Evolutionary conservation across 1,284 basidiomycete species (phyloP), one percentile per base, ranked within the genome.

Genomic region (Fomitopsis betulina): DNA sequence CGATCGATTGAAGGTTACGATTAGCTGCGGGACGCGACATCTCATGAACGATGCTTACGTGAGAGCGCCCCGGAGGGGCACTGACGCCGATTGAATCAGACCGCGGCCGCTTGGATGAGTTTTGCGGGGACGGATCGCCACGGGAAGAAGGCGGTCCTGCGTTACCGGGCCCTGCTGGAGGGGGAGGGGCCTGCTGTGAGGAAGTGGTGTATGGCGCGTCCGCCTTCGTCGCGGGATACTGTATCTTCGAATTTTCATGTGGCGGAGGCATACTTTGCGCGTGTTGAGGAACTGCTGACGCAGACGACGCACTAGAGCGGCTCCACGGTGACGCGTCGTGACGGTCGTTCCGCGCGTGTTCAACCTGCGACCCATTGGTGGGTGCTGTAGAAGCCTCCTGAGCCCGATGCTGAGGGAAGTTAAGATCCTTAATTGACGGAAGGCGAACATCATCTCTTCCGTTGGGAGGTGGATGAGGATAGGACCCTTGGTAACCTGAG

Each of bases 391-490:
- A 55, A 27, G 66, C 67, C 40, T 76, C 72, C 54, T 73, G 72
- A 27, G 62, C 54, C 27, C 70, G 71, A 2, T 68, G 74, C 7
- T 72, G 68, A 21, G 63, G 66, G 61, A 88, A 86, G 68, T 86
- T 84, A 64, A 88, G 76, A 67, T 85, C 84, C 72, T 81, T 86
- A 67, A 88, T 77, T 17, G 85, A 86, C 0, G 86, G 86, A 6
- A 88, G 76, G 38, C 84, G 82, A 63, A 82, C 68, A 54, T 81
- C 75, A 64, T 72, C 76, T 59, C 65, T 60, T 57, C 65, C 47
- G 21, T 59, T 55, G 60, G 69, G 72, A 51, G 71, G 71, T 27
- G 74, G 70, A 40, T 62, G 65, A 40, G 68, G 59, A 56, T 64
- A 65, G 49, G 71, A 67, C 59, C 66, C 61, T 23, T 67, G 65